Percentiles rank a stretch among this genome's conserved stretches.
Conservation (phyloP, 2,329 filamentous ascomycete genomes). For the Arthrinium phaeospermum region DNA sequence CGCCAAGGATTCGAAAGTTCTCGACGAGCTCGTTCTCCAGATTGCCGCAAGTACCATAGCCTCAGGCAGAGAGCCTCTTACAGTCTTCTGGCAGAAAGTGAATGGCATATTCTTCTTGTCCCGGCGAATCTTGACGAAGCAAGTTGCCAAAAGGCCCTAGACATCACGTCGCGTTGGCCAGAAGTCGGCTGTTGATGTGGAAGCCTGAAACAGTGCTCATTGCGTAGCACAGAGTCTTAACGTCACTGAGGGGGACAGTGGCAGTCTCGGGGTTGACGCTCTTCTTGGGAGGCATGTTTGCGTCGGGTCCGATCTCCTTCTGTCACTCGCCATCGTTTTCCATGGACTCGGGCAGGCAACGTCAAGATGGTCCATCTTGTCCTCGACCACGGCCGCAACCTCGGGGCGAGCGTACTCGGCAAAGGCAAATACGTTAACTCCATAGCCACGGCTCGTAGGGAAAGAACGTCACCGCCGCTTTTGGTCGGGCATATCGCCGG, state of each 20-base stretch:
- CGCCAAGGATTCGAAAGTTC: too few relatives aligned
- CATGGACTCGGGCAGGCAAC: constrained; percentile 41
- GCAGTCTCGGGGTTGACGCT: too few relatives aligned
- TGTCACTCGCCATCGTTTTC: constrained; percentile 55
- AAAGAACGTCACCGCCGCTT: too few relatives aligned
- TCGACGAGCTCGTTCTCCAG: too few relatives aligned
- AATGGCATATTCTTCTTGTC: constrained; percentile 65
- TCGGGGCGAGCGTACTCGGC: too few relatives aligned
- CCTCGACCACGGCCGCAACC: too few relatives aligned
- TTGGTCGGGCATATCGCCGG: too few relatives aligned
- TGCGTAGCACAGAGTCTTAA: not conserved
- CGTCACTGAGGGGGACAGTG: not conserved
- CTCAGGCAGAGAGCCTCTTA: too few relatives aligned
- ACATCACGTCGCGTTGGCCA: constrained; percentile 45
- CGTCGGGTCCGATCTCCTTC: constrained; percentile 45
- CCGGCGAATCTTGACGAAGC: constrained; percentile 69
- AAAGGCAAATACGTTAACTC: too few relatives aligned
- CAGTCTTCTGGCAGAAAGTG: constrained; percentile 68
- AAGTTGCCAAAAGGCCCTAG: constrained; percentile 58
- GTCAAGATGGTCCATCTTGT: too few relatives aligned
- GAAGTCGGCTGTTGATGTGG: not conserved
- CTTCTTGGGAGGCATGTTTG: not conserved
- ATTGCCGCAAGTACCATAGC: too few relatives aligned
- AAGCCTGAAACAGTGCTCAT: not conserved
- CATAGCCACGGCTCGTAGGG: too few relatives aligned